A percentile compares a stretch with the other conserved stretches of the same genome.
Conservation (phyloP, 495 filamentous ascomycete species). For the Evernia prunastri region DNA sequence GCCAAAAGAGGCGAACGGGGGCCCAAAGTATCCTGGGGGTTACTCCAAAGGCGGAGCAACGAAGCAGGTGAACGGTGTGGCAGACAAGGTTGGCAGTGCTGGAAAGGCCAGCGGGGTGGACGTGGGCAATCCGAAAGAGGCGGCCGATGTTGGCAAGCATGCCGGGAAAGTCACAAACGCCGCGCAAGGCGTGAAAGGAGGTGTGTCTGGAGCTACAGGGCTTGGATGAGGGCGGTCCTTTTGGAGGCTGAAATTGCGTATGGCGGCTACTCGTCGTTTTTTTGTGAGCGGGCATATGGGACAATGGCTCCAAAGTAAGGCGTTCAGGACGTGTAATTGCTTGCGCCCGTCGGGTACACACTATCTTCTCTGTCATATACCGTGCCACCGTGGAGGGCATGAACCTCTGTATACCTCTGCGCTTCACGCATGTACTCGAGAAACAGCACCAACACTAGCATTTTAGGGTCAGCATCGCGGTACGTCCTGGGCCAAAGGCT, state of each 20-base stretch:
- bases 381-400: neutral
- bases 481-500: no score
- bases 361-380: neutral
- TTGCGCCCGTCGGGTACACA: neutral
- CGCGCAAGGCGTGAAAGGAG: constrained; percentile 13
- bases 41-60: neutral
- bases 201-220: constrained; percentile 7
- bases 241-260: neutral
- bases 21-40: neutral
- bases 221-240: neutral
- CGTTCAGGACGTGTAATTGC: constrained; percentile 7
- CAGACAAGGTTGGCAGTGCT: constrained; percentile 28
- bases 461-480: no score
- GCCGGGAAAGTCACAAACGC: constrained; percentile 25
- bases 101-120: constrained; percentile 72
- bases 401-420: neutral
- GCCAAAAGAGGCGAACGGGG: neutral
- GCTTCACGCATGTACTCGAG: neutral
- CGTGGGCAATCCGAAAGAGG: constrained; percentile 54
- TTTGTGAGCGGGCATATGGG: neutral
- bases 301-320: constrained; percentile 2
- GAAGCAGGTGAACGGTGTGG: constrained; percentile 19
- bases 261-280: no score
- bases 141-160: constrained; percentile 33
- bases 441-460: neutral